phyloP scores from a whole-genome alignment of 2,329 filamentous ascomycete species.

The Fusarium sp. region DNA sequence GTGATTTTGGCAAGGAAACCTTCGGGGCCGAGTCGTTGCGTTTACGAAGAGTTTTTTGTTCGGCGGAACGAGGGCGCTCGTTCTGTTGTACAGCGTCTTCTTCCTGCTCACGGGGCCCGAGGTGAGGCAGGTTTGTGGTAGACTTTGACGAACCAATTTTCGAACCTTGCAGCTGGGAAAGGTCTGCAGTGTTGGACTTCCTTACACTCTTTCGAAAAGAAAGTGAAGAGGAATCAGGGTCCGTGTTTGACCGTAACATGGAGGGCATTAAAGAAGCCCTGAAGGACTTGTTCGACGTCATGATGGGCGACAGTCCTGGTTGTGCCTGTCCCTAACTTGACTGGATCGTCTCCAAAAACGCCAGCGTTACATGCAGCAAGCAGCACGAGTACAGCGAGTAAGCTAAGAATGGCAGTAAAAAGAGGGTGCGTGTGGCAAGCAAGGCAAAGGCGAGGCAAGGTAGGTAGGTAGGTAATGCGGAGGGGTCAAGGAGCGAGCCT shows the following conservation, averaged over 20 bases:
- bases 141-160: slow-evolving; percentile 34
- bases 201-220: slow-evolving; percentile 43
- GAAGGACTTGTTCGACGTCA: slow-evolving; percentile 62
- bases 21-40: slow-evolving; percentile 30
- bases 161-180: slow-evolving; percentile 39
- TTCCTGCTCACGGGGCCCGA: slow-evolving; percentile 24
- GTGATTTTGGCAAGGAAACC: slow-evolving; percentile 34
- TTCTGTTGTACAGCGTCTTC: slow-evolving; percentile 42
- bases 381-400: slow-evolving; percentile 16
- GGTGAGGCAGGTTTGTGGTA: slow-evolving; percentile 30
- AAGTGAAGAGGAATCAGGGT: slow-evolving; percentile 44
- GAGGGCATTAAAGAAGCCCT: slow-evolving; percentile 55
- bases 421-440: slow-evolving; percentile 31
- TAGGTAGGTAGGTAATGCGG: slow-evolving; percentile 11
- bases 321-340: slow-evolving; percentile 18
- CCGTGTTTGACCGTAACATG: slow-evolving; percentile 51
- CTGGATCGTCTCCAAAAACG: slow-evolving; percentile 25
- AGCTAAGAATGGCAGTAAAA: slow-evolving; percentile 45
- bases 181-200: slow-evolving; percentile 45
- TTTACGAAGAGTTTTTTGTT: slow-evolving; percentile 38
- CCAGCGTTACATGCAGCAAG: slow-evolving; percentile 51
- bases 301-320: slow-evolving; percentile 50
- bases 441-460: slow-evolving; percentile 1
- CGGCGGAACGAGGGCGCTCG: slow-evolving; percentile 33
- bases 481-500: slow-evolving; percentile 4